Base-by-base conservation (phyloP, 345 rosid genomes). In the Camelina sativa region DNA sequence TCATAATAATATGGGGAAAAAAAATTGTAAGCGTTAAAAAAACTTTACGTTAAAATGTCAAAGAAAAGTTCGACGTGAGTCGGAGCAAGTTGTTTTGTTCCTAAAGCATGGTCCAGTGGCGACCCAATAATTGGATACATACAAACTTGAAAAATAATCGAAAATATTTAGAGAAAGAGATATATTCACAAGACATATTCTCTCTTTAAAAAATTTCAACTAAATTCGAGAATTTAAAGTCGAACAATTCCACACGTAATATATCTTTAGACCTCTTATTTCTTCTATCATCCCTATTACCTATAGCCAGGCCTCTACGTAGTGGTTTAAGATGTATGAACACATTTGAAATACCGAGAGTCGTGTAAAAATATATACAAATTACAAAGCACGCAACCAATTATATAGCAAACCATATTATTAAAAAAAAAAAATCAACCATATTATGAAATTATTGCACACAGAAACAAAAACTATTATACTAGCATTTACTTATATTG, bases 221-320 rank as follows among this genome's bases (percentile, higher is more conserved):
- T 6, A 75, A 17, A 67, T 67, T 75, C 68, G 62, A 75, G 57
- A 67, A 60, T 51, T 11, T 30, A 15, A 76, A 68, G 64, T 52
- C 58, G 69, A 76, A 52, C 69, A n/a, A 62, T 61, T 61, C 74
- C 69, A 68, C 74, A 68, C 69, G 74, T 68, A 76, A 76, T 53
- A 13, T 32, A 4, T 35, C 10, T 68, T 38, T 68, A 67, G 56
- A 52, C 74, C 57, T 40, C 79, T 75, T 23, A 4, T 25, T 35
- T n/a, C 32, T 11, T 23, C 20, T 41, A 11, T 25, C 62, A 46
- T 40, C 43, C 44, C 16, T 40, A 1, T 47, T 40, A 32, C 44
- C 16, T 40, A 1, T 47, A 32, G 48, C 41, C 41, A 32, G 38
- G 50, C 32, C n/a, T 74, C 72, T 25, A 17, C 78, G n/a, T 20